Evolutionary conservation across 768 basidiomycete genomes (phyloP), one percentile per base, ranked within the genome.

Genomic region (Basidioascus undulatus): DNA sequence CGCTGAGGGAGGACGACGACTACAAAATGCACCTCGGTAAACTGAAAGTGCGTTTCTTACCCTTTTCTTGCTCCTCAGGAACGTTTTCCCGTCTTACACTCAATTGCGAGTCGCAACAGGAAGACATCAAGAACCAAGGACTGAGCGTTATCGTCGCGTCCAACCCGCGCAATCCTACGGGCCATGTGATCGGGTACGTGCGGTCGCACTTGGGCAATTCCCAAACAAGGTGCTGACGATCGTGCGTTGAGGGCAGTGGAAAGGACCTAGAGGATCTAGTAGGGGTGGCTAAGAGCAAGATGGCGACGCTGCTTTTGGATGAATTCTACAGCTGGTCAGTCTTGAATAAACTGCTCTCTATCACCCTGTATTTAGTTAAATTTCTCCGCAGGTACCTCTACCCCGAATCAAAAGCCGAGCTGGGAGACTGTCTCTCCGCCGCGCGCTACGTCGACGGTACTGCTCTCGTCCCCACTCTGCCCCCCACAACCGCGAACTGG

Each of bases 91-190:
- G 26, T 40, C 44, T 47, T 23, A 47, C 25, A 11, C n/a, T 31
- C 25, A 35, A 7, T 33, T 6, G 21, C 32, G 24, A 10, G 11
- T 19, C n/a, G 34, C 19, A 35, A 31, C 34, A 77, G 71, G 74
- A 65, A 62, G 82, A 87, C 49, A 81, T 87, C 42, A 65, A 62
- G 32, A 76, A 67, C 1, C 81, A 86, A 59, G 82, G 83, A 12
- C 62, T 87, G 16, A n/a, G n/a, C 10, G 82, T 87, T 37, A 68
- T 89, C 42, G 62, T 87, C 33, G 78, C 82, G 0, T 84, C 80
- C 19, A 94, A 92, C 59, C 87, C 87, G n/a, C 72, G 86, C 40
- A 94, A 92, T 55, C 86, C 87, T 3, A 92, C 87, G 1, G 84
- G 87, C n/a, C 86, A 89, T 56, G 71, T 75, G 40, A 68, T 72